Evolutionary conservation across 129 eudicot genomes (phyloP).

Genomic region (Flaveria sonorensis): DNA sequence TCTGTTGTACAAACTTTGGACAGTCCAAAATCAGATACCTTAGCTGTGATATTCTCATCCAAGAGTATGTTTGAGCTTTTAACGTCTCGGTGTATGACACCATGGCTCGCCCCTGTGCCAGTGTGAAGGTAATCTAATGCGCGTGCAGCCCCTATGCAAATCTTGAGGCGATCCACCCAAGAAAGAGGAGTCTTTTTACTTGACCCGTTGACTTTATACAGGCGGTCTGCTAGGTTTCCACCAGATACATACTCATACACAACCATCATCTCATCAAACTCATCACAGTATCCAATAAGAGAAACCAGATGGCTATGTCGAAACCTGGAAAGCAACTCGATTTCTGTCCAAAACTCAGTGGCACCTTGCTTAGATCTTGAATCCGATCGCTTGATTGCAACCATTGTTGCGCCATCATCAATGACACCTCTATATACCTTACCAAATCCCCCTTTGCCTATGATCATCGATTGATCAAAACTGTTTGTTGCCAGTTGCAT

Average conservation of each 20-base stretch:
- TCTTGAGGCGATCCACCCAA: conserved; percentile 44
- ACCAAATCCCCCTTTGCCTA: conserved; percentile 44
- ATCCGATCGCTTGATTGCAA: conserved; percentile 36
- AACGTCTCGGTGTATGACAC: conserved; percentile 54
- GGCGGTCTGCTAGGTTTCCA: conserved; percentile 41
- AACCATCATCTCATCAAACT: conserved; percentile 40
- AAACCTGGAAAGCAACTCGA: conserved; percentile 43
- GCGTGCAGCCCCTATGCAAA: conserved; percentile 45
- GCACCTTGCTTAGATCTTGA: conserved; percentile 41
- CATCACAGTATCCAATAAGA: conserved; percentile 48
- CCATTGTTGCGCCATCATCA: conserved; percentile 23
- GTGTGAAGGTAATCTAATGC: conserved; percentile 50
- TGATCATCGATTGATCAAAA: conserved; percentile 25
- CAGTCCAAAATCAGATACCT: conserved; percentile 57
- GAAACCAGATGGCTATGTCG: conserved; percentile 41
- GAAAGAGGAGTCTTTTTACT: conserved; percentile 22
- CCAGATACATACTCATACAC: conserved; percentile 41
- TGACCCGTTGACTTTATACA: conserved; percentile 23
- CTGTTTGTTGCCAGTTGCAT: conserved; percentile 34
- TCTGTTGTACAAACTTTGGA: conserved; percentile 39
- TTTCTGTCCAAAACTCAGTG: conserved; percentile 39
- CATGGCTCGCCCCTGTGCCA: conserved; percentile 19
- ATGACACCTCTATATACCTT: conserved; percentile 36
- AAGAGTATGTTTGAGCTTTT: conserved; percentile 51
- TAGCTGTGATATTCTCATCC: conserved; percentile 45